Evolutionary conservation across 306 rosid genomes (phyloP).

Genomic region (Cajanus cajan): DNA sequence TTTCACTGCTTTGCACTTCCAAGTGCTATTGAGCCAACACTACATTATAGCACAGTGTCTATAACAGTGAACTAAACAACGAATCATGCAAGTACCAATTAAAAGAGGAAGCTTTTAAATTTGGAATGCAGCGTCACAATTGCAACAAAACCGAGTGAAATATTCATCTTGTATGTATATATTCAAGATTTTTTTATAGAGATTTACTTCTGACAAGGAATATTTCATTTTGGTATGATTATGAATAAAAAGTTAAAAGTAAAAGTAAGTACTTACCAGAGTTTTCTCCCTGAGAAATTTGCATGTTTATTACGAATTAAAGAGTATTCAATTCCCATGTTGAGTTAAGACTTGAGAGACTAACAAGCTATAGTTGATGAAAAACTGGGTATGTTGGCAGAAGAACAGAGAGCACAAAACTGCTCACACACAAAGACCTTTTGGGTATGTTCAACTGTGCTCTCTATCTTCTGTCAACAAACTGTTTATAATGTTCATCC

Average conservation of each 20-base stretch:
- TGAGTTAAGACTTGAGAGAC: neutral
- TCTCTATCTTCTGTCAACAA: constrained; percentile 65
- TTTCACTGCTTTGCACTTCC: neutral
- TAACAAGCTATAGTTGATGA: neutral
- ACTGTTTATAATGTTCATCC: neutral
- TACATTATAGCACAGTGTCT: neutral
- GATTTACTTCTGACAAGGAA: no score
- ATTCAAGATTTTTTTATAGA: no score
- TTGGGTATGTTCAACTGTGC: constrained; percentile 51
- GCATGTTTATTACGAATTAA: neutral
- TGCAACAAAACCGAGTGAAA: no score
- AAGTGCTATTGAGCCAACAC: neutral
- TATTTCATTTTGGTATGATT: no score
- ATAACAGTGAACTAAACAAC: neutral
- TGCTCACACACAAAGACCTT: constrained; percentile 42
- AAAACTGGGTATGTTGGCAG: constrained; percentile 31
- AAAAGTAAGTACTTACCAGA: neutral
- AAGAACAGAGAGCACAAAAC: constrained; percentile 57
- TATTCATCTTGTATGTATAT: no score
- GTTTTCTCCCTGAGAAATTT: neutral
- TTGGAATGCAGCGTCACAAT: neutral
- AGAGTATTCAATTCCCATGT: neutral
- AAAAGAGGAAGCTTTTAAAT: neutral
- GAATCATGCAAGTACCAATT: neutral
- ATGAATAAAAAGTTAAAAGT: neutral